Percentiles rank a stretch among this genome's conserved stretches.
These are phyloP conservation scores for Periconia sp. DNA, from an alignment of 2,329 filamentous ascomycete genomes.

Conservation along the genomic window DNA sequence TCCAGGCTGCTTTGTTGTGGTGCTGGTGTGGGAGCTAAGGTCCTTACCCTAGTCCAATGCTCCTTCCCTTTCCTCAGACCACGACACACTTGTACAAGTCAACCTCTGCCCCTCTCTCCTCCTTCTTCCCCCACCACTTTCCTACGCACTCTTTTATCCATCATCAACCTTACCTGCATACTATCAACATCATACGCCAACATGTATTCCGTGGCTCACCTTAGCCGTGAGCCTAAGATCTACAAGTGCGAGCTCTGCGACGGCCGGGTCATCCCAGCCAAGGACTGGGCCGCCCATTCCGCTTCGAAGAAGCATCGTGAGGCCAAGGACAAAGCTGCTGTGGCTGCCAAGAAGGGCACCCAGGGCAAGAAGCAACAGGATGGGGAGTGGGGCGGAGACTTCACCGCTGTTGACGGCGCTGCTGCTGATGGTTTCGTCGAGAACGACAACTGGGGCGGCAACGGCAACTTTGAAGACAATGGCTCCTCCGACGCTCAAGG, in stretches of 20 bases:
- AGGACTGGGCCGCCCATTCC: conserved; percentile 36
- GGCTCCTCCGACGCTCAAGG: neutral
- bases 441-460: conserved; percentile 8
- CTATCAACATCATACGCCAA: neutral
- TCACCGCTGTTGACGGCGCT: conserved; percentile 7
- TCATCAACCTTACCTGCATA: neutral
- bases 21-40: too few relatives aligned
- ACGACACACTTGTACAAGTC: neutral
- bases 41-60: neutral
- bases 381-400: conserved; percentile 13
- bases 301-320: conserved; percentile 35
- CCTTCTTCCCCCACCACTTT: neutral
- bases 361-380: conserved; percentile 6
- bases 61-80: neutral
- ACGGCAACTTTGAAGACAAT: conserved; percentile 7
- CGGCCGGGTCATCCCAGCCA: conserved; percentile 29
- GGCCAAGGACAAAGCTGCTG: conserved; percentile 9
- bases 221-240: conserved; percentile 15
- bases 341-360: conserved; percentile 36
- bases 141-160: neutral
- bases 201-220: conserved; percentile 12
- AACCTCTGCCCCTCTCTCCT: neutral
- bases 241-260: conserved; percentile 37
- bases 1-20: too few relatives aligned
- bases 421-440: conserved; percentile 6